Percentiles rank a stretch among this genome's conserved stretches.
Evolutionary conservation across 2,329 filamentous ascomycete genomes (phyloP).

Genomic region (Penicillium sclerotigenum): DNA sequence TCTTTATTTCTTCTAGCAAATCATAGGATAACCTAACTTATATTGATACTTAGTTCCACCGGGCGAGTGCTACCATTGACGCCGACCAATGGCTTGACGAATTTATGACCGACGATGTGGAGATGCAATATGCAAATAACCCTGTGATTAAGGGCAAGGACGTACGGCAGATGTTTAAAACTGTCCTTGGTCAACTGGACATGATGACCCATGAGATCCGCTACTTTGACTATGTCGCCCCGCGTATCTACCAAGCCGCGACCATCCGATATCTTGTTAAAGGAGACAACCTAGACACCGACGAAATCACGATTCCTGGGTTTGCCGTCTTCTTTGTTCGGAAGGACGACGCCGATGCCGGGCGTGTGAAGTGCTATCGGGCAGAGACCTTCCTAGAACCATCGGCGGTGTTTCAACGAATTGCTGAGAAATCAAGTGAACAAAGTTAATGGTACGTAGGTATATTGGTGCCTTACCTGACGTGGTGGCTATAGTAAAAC

Average conservation of each 20-base stretch:
- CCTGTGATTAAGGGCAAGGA: slow-evolving; percentile 4
- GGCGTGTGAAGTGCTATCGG: slow-evolving; percentile 5
- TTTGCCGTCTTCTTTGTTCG: slow-evolving; percentile 4
- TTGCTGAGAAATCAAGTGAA: slow-evolving; percentile 2
- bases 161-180: slow-evolving; percentile 8
- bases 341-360: not conserved
- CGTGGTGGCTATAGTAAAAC: too few species aligned
- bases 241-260: slow-evolving; percentile 8
- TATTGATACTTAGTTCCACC: not conserved
- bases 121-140: slow-evolving; percentile 9
- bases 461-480: too few species aligned
- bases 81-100: slow-evolving; percentile 5
- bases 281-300: slow-evolving; percentile 1
- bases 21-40: not conserved
- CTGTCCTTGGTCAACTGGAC: slow-evolving; percentile 2
- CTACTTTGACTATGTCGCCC: slow-evolving; percentile 8
- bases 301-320: slow-evolving; percentile 7
- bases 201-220: slow-evolving; percentile 6
- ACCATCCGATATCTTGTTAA: slow-evolving; percentile 9
- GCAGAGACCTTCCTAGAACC: slow-evolving; percentile 5
- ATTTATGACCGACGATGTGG: slow-evolving; percentile 9
- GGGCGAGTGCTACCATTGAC: slow-evolving; percentile 2
- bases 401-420: slow-evolving; percentile 5
- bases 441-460: too few species aligned
- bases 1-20: not conserved